Evolutionary conservation across 345 rosid species (phyloP).

Genomic region (Linum trigynum): DNA sequence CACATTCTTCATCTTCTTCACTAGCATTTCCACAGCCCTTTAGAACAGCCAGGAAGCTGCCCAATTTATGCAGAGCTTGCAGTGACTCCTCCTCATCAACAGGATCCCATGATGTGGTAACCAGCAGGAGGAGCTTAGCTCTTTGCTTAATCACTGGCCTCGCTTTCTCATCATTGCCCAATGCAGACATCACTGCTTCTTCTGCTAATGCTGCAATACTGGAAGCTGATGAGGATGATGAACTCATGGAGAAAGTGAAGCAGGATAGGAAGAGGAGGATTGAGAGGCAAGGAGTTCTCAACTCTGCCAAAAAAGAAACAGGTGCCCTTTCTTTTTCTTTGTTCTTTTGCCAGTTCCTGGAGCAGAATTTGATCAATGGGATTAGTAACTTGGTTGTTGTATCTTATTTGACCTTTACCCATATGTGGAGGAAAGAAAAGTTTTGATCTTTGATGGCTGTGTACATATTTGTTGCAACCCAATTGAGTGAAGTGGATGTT

Average conservation of each 20-base stretch:
- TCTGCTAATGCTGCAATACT: slow-evolving; percentile 70
- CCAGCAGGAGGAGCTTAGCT: slow-evolving; percentile 52
- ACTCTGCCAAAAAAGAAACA: slow-evolving; percentile 58
- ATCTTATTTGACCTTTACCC: no score
- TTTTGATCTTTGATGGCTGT: neutral
- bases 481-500: neutral
- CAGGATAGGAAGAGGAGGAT: slow-evolving; percentile 74
- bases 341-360: no score
- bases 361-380: no score
- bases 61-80: slow-evolving; percentile 30
- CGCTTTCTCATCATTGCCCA: slow-evolving; percentile 25
- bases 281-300: slow-evolving; percentile 72
- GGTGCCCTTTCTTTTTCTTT: slow-evolving; percentile 23
- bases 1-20: slow-evolving; percentile 11
- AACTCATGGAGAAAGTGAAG: slow-evolving; percentile 80
- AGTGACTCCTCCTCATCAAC: slow-evolving; percentile 17
- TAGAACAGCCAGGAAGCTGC: neutral
- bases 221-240: slow-evolving; percentile 88
- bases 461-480: neutral
- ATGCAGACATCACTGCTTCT: neutral
- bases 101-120: slow-evolving; percentile 25
- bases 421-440: neutral
- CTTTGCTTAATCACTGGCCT: slow-evolving; percentile 40
- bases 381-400: no score
- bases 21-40: slow-evolving; percentile 13